phyloP scores from a whole-genome alignment of 306 rosid genomes.

The Dalbergia cochinchinensis region DNA sequence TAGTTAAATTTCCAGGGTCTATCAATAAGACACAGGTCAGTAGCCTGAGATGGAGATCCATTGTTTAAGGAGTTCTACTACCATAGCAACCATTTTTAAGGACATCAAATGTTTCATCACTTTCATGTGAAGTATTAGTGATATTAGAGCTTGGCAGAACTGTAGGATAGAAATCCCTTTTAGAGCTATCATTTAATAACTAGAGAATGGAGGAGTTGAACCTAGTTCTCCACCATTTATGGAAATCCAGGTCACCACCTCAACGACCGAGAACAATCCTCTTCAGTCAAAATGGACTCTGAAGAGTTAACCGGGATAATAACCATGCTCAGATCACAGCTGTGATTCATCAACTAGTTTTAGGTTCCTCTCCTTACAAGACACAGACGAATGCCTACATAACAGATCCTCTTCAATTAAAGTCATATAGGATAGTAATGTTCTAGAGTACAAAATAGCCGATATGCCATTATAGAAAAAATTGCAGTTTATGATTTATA shows the following conservation, averaged over 20 bases:
- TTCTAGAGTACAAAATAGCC: not conserved
- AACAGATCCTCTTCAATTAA: slow-evolving; percentile 12
- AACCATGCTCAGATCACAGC: not conserved
- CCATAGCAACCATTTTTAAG: slow-evolving; percentile 1
- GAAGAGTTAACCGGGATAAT: not conserved
- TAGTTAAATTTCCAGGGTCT: not conserved
- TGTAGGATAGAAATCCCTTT: not conserved
- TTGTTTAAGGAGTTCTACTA: not conserved
- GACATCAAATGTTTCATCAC: not conserved
- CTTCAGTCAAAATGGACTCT: not conserved
- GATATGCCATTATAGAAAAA: slow-evolving; percentile 14
- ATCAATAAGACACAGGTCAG: not conserved
- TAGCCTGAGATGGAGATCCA: slow-evolving; percentile 7
- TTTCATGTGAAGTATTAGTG: not conserved
- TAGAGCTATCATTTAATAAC: slow-evolving; percentile 1
- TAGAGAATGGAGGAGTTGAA: not conserved
- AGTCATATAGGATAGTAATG: slow-evolving; percentile 13
- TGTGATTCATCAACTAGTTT: slow-evolving; percentile 5
- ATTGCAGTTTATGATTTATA: not conserved
- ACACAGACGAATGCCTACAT: not conserved
- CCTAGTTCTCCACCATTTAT: not conserved
- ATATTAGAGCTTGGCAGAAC: not conserved
- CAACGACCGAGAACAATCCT: slow-evolving; percentile 12
- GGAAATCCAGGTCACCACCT: slow-evolving; percentile 30
- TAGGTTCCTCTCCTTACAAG: not conserved